Base-by-base conservation (phyloP, 2,329 filamentous ascomycete species). In the Ophiostoma novo-ulmi region DNA sequence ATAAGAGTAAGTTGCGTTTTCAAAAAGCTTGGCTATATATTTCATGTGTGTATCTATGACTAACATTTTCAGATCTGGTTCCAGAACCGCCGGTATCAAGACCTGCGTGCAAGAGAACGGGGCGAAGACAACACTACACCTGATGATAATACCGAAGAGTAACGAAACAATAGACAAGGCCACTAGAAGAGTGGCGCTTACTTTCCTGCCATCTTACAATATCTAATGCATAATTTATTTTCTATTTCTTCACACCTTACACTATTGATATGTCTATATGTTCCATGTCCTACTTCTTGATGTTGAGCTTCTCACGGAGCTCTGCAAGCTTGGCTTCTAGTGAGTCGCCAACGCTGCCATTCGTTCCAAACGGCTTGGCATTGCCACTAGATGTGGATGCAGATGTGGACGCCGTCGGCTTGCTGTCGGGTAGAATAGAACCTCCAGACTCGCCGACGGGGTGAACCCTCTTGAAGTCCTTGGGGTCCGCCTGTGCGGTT, bases 1-100 rank as follows among this genome's bases (percentile, higher is more conserved):
- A 67, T 67, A 13, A 22, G 65, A 22, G 63, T 65, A 65, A 39
- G 63, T 22, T 38, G 61, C 14, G 4, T 22, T 17, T 7, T 38
- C 20, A 1, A 5, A 3, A 26, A 6, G 5, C 10, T 31, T 31
- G 26, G 4, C 10, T 8, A n/a, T 61, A 17, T 7, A 39, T 22
- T 26, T 8, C 38, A 26, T 1, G 35, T 31, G 26, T 31, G 26
- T 31, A 31, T 31, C 26, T 31, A n/a, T 20, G 6, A 39, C 63
- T 20, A n/a, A n/a, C 36, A 38, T 13, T 3, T 11, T 2, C 5
- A 65, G 38, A 67, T 67, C n/a, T 67, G 65, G 65, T 67, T 67
- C 22, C 65, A 97, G 11, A 67, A 67, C 65, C 65, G 65, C 38
- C 38, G 65, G 65, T 67, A 67, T 14, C 65, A 67, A 8, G 65